phyloP scores from a whole-genome alignment of 805 yeast genomes.

The Suhomyces xylopsoci region DNA sequence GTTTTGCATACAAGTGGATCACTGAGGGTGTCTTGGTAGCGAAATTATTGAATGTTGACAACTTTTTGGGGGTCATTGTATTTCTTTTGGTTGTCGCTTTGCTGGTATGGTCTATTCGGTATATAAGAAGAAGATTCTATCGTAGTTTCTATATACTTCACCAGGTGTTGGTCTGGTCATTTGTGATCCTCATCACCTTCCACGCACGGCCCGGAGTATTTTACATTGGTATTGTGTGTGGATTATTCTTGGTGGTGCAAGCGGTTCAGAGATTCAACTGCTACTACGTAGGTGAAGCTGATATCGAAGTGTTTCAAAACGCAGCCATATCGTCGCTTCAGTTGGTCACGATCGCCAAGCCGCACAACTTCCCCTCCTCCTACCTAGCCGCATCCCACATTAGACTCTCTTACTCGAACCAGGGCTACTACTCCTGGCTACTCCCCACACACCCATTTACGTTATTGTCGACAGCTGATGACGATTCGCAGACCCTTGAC shows the following conservation, averaged over 20 bases:
- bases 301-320: constrained; percentile 14
- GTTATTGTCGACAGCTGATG: constrained; percentile 45
- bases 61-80: constrained; percentile 52
- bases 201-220: constrained; percentile 74
- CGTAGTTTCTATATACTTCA: constrained; percentile 56
- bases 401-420: constrained; percentile 24
- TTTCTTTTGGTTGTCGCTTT: constrained; percentile 35
- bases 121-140: constrained; percentile 50
- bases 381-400: constrained; percentile 58
- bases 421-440: constrained; percentile 28
- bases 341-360: constrained; percentile 19
- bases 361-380: constrained; percentile 15
- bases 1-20: constrained; percentile 51
- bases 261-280: constrained; percentile 28
- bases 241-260: constrained; percentile 33
- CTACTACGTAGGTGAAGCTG: constrained; percentile 8
- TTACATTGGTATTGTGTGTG: constrained; percentile 22
- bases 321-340: constrained; percentile 15
- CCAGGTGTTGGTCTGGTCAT: constrained; percentile 45
- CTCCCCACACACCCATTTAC: constrained; percentile 70
- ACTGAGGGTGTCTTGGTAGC: constrained; percentile 26
- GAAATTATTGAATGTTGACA: constrained; percentile 36
- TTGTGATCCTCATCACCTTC: constrained; percentile 44
- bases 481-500: constrained; percentile 28
- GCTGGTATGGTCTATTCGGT: constrained; percentile 44